phyloP scores from a whole-genome alignment of 495 filamentous ascomycete genomes.

The Cercophora sp. region DNA sequence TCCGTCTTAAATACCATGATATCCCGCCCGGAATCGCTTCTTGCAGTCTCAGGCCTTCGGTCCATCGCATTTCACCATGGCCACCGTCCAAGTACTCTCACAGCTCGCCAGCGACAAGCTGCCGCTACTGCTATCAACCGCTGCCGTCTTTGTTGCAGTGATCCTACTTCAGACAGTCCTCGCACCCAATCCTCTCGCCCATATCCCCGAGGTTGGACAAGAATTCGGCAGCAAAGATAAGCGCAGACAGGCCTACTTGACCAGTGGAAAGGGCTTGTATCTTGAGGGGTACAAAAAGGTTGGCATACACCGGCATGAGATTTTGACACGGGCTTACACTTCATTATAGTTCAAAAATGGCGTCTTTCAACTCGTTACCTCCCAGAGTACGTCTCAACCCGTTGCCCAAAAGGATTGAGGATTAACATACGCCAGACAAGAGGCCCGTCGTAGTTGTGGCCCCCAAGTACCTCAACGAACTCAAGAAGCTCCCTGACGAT shows the following conservation, averaged over 20 bases:
- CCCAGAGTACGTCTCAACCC: slow-evolving; percentile 19
- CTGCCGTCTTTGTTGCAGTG: slow-evolving; percentile 19
- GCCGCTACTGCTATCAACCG: slow-evolving; percentile 25
- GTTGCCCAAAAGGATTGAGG: neutral
- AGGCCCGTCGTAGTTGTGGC: slow-evolving; percentile 31
- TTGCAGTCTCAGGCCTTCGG: neutral
- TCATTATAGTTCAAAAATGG: slow-evolving; percentile 33
- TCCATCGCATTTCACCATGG: slow-evolving; percentile 12
- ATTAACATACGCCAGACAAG: neutral
- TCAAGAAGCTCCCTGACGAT: slow-evolving; percentile 35
- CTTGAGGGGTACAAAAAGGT: slow-evolving; percentile 33
- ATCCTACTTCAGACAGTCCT: slow-evolving; percentile 25
- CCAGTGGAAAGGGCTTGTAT: slow-evolving; percentile 24
- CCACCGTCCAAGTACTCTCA: slow-evolving; percentile 2
- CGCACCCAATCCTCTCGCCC: slow-evolving; percentile 4
- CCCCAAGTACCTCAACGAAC: slow-evolving; percentile 30
- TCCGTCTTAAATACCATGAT: too few species aligned
- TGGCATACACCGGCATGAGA: too few species aligned
- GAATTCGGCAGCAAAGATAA: slow-evolving; percentile 32
- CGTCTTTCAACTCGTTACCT: slow-evolving; percentile 29
- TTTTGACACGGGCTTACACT: too few species aligned
- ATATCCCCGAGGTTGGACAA: slow-evolving; percentile 26
- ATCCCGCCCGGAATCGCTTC: neutral
- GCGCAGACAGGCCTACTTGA: slow-evolving; percentile 28
- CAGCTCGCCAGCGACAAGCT: slow-evolving; percentile 19